Percentiles rank a stretch among this genome's conserved stretches.
phyloP scores from a whole-genome alignment of 2,329 filamentous ascomycete genomes.

The Periconia macrospinosa region DNA sequence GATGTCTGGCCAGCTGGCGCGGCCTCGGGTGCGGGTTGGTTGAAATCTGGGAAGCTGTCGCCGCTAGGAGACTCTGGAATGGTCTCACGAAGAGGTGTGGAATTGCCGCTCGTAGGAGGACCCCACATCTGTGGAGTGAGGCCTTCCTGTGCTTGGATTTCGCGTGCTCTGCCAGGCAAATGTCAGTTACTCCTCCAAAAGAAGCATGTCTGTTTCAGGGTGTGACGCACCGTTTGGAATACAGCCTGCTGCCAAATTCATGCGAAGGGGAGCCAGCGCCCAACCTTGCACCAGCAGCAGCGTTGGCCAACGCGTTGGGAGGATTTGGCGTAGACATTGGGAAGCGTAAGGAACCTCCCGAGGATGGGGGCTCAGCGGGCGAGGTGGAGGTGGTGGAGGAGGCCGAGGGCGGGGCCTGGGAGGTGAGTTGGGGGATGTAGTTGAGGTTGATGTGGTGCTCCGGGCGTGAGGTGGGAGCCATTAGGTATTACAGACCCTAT shows the following conservation, averaged over 20 bases:
- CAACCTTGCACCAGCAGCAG: conserved; percentile 65
- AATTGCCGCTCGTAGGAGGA: conserved; percentile 93
- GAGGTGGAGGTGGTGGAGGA: conserved; percentile 81
- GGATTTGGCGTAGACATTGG: conserved; percentile 71
- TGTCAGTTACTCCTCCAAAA: conserved; percentile 30
- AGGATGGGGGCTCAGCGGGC: conserved; percentile 69
- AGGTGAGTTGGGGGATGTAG: conserved; percentile 71
- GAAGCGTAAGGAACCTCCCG: conserved; percentile 66
- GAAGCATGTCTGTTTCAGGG: conserved; percentile 29
- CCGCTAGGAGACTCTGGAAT: conserved; percentile 93
- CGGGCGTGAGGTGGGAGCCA: conserved; percentile 78
- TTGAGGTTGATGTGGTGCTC: conserved; percentile 82
- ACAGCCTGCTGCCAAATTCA: conserved; percentile 77
- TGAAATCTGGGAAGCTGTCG: conserved; percentile 92
- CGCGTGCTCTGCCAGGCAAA: conserved; percentile 69
- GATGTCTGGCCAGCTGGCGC: conserved; percentile 59
- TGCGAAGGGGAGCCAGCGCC: conserved; percentile 96
- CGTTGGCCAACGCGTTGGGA: conserved; percentile 55
- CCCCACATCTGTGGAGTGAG: conserved; percentile 79
- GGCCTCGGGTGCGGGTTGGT: conserved; percentile 69
- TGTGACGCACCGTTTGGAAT: conserved; percentile 81
- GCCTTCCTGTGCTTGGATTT: conserved; percentile 96
- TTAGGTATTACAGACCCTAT: conserved; percentile 74
- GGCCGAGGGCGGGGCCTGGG: conserved; percentile 70
- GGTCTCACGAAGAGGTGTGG: conserved; percentile 92